Base-by-base conservation (phyloP, 805 yeast genomes). In the Cyberlindnera sargentensis region DNA sequence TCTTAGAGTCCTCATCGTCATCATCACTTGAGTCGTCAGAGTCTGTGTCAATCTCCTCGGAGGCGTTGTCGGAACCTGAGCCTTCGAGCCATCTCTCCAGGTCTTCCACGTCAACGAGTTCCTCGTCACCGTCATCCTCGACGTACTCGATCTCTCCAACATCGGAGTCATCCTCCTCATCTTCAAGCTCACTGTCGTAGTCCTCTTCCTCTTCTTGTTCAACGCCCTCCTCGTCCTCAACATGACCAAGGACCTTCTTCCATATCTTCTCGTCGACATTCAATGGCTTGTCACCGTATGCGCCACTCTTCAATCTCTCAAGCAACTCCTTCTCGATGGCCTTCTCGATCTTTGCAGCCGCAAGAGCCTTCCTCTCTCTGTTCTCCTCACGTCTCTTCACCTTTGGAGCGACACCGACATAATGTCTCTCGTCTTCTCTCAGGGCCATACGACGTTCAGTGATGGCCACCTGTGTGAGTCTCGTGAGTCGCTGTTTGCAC, bases 251-350 rank as follows among this genome's bases (percentile, higher is more conserved):
- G 25, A 93, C 95, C 70, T 82, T 86, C 75, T 84, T 83, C 99
- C 99, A 93, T 47, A 93, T 80, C 67, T 82, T 82, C 59, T 91
- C 96, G 57, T 93, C 98, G 32, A 93, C 98, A 59, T 93, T 93
- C 61, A 93, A 72, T 44, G 99, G 99, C 65, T 91, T 87, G 61
- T 93, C 98, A 52, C 99, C 99, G 62, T 93, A 93, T 3, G 98
- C 98, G 48, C 99, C 99, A 59, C 91, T 81, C 79, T 93, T 93
- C 60, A 93, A 76, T 66, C 99, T 81, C 43, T 90, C 96, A 59
- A 93, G 73, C 52, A 93, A 75, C 66, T 93, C 99, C 68, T 88
- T 88, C 66, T 93, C 99, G 55, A 93, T 93, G 10, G 96, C 89
- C 68, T 87, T 88, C 63, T 93, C 99, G 54, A 93, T 87, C 71